phyloP scores from a whole-genome alignment of 257 asterid genomes.

The Lycium ferocissimum region DNA sequence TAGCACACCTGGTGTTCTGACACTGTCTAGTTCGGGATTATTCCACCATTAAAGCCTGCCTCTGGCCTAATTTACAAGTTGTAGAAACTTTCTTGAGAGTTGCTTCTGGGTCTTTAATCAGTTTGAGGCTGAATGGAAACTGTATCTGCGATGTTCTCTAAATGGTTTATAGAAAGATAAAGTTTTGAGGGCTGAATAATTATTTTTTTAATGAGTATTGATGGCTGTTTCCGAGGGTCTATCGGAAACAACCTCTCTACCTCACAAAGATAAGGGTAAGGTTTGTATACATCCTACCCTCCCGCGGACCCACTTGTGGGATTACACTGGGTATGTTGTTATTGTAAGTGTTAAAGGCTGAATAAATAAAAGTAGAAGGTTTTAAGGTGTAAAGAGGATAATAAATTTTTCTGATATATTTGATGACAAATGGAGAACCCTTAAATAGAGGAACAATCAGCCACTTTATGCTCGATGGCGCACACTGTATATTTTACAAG shows the following conservation, averaged over 20 bases:
- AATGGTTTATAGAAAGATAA: constrained; percentile 21
- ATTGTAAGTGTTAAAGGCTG: too few relatives aligned
- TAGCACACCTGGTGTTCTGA: constrained; percentile 21
- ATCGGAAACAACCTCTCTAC: too few relatives aligned
- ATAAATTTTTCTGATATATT: background rate
- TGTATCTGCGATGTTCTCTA: background rate
- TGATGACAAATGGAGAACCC: background rate
- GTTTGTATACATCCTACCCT: too few relatives aligned
- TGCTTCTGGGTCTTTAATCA: constrained; percentile 16
- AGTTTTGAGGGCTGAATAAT: constrained; percentile 18
- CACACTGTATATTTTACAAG: background rate
- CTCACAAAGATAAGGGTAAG: too few relatives aligned
- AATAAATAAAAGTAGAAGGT: background rate
- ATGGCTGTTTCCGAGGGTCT: too few relatives aligned
- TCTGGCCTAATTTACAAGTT: constrained; percentile 4
- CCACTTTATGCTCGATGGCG: background rate
- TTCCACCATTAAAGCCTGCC: background rate
- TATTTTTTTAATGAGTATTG: too few relatives aligned
- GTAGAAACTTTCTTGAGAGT: constrained; percentile 13
- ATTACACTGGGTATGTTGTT: too few relatives aligned
- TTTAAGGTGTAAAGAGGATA: constrained; percentile 16
- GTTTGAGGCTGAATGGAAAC: constrained; percentile 13
- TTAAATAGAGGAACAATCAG: constrained; percentile 1
- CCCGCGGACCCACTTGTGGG: too few relatives aligned
- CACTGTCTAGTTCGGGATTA: background rate